A percentile compares a stretch with the other conserved stretches of the same genome.
Conservation (phyloP, 805 yeast genomes). For the Alloascoidea africana region DNA sequence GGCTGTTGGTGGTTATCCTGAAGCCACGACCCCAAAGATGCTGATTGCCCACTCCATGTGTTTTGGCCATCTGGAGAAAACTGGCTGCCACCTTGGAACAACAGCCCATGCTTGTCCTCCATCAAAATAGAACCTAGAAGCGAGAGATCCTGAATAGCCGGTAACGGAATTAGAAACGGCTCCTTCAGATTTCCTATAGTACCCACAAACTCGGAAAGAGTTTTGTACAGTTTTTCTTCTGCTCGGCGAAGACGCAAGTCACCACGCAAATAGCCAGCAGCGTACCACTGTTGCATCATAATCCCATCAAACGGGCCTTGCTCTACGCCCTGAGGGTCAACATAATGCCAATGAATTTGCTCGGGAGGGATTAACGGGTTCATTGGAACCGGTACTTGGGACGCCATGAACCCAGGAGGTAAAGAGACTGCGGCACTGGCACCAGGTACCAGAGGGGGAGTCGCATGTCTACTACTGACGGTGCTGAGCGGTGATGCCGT, state of each 20-base stretch:
- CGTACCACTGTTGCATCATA: constrained; percentile 69
- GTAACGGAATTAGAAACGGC: constrained; percentile 52
- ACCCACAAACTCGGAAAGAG: constrained; percentile 20
- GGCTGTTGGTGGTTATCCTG: no score
- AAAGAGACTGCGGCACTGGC: constrained; percentile 6
- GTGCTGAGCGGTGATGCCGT: not conserved
- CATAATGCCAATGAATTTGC: constrained; percentile 50
- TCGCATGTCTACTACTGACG: constrained; percentile 3
- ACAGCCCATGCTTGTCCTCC: no score
- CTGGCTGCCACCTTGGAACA: no score
- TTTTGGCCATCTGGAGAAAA: no score
- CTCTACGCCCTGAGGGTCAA: constrained; percentile 51
- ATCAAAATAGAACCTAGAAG: no score
- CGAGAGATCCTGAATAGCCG: constrained; percentile 14
- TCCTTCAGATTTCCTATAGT: constrained; percentile 29
- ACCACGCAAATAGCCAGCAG: constrained; percentile 38
- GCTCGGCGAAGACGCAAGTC: constrained; percentile 43
- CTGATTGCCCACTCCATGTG: no score
- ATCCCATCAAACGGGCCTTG: constrained; percentile 75
- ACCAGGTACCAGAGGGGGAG: constrained; percentile 4
- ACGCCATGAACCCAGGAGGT: no score
- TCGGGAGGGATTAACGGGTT: constrained; percentile 19
- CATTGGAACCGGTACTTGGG: no score
- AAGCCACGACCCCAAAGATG: no score
- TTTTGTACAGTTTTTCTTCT: constrained; percentile 25